phyloP scores from a whole-genome alignment of 805 yeast genomes.

The Teunomyces lycoperdinae region DNA sequence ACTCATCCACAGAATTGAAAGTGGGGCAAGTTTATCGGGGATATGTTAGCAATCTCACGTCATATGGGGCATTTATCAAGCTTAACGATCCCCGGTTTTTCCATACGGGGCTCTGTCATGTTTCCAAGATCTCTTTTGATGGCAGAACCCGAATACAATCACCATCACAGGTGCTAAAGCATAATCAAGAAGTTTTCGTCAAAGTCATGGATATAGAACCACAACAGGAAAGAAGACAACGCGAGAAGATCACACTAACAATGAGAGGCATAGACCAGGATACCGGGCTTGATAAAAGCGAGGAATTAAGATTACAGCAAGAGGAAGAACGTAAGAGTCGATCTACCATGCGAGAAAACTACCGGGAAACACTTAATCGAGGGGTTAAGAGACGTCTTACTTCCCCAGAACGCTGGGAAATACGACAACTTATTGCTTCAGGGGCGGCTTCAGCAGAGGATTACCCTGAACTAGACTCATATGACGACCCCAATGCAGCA shows the following conservation, averaged over 20 bases:
- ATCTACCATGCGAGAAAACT: neutral
- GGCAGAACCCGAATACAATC: constrained; percentile 46
- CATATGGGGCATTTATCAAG: constrained; percentile 78
- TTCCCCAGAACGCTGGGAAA: constrained; percentile 90
- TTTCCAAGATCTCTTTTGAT: constrained; percentile 58
- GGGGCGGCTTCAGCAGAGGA: constrained; percentile 70
- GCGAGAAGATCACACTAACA: constrained; percentile 49
- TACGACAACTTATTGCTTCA: constrained; percentile 75
- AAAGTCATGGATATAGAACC: constrained; percentile 41
- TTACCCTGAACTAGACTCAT: constrained; percentile 54
- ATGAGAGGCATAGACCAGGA: constrained; percentile 73
- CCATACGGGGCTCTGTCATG: constrained; percentile 70
- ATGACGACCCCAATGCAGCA: constrained; percentile 29
- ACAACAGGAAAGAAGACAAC: constrained; percentile 13
- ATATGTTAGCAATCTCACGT: constrained; percentile 52
- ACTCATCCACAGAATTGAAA: constrained; percentile 18
- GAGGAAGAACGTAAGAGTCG: constrained; percentile 15
- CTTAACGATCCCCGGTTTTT: constrained; percentile 29
- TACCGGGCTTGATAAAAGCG: constrained; percentile 48
- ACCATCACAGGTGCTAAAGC: constrained; percentile 56
- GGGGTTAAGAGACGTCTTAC: constrained; percentile 50
- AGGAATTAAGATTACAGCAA: constrained; percentile 16
- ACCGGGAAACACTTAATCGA: neutral
- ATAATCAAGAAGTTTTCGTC: constrained; percentile 64
- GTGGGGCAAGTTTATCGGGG: constrained; percentile 59